Percentiles rank a stretch among this genome's conserved stretches.
phyloP scores from a whole-genome alignment of 1,139 yeast genomes.

The Hyphopichia khmerensis region DNA sequence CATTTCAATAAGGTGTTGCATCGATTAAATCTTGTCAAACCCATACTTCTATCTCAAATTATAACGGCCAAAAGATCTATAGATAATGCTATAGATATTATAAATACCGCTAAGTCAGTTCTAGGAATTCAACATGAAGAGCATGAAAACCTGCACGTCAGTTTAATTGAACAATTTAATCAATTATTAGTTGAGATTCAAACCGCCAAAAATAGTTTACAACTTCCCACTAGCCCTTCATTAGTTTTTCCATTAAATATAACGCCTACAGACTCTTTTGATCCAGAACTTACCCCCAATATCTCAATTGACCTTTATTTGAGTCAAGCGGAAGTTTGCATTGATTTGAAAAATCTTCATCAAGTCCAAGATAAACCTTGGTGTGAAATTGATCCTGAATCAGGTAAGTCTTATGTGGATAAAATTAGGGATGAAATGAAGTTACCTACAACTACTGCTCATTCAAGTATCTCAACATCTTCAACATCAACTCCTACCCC shows the following conservation, averaged over 20 bases:
- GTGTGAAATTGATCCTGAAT: constrained; percentile 31
- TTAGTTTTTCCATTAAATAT: constrained; percentile 42
- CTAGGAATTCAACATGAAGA: constrained; percentile 10
- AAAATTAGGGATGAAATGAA: constrained; percentile 43
- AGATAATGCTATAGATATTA: constrained; percentile 26
- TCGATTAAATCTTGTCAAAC: constrained; percentile 25
- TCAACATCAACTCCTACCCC: constrained; percentile 3
- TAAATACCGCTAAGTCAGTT: constrained; percentile 14
- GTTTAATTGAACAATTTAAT: constrained; percentile 24
- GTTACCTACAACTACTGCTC: constrained; percentile 17
- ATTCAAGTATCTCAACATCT: constrained; percentile 1
- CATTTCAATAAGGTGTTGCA: constrained; percentile 32
- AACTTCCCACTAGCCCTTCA: constrained; percentile 42
- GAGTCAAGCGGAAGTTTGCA: constrained; percentile 46
- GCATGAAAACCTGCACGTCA: constrained; percentile 12
- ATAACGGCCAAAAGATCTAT: constrained; percentile 32
- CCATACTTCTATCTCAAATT: constrained; percentile 34
- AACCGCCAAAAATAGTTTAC: constrained; percentile 35
- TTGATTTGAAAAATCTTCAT: constrained; percentile 41
- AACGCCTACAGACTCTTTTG: constrained; percentile 23
- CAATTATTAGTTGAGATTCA: constrained; percentile 27
- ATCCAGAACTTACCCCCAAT: constrained; percentile 32
- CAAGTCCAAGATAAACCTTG: constrained; percentile 42
- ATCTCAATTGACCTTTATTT: constrained; percentile 41
- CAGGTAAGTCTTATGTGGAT: constrained; percentile 42